Evolutionary conservation across 495 filamentous ascomycete genomes (phyloP).

Genomic region (Chaetomium tenue): DNA sequence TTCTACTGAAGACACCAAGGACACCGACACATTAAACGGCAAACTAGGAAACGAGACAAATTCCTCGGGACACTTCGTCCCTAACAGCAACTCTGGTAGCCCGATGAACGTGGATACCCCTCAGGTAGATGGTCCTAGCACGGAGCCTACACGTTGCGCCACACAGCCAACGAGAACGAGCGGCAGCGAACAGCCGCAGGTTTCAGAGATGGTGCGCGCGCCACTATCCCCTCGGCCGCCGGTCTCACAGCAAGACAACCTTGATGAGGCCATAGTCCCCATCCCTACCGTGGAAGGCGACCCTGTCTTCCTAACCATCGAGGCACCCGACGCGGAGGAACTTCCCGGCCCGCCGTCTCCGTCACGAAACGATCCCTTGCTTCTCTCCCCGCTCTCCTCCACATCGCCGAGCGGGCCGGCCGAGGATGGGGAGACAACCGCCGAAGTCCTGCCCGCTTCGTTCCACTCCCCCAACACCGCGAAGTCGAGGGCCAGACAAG

Average conservation of each 20-base stretch:
- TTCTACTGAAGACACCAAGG: not conserved
- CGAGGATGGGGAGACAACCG: not conserved
- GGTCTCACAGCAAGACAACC: not conserved
- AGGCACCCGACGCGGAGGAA: conserved; percentile 6
- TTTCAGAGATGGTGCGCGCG: not conserved
- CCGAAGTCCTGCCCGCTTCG: not conserved
- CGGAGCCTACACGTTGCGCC: not conserved
- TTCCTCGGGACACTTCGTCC: not conserved
- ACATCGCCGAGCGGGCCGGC: not conserved
- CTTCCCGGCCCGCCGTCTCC: not conserved
- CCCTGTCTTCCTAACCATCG: conserved; percentile 10
- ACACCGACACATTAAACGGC: not conserved
- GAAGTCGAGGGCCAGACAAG: not conserved
- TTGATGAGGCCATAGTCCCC: not conserved
- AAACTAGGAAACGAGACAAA: not conserved
- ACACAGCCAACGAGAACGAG: not conserved
- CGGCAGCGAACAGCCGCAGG: not conserved
- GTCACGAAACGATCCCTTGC: not conserved
- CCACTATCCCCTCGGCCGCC: not conserved
- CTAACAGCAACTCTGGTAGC: not conserved
- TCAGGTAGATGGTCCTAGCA: not conserved
- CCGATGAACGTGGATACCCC: not conserved
- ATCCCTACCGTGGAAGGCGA: not conserved
- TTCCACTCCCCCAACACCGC: not conserved
- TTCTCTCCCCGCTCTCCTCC: not conserved